A percentile compares a stretch with the other conserved stretches of the same genome.
Conservation (phyloP, 1,284 basidiomycete species). For the Ganoderma multipileum region DNA sequence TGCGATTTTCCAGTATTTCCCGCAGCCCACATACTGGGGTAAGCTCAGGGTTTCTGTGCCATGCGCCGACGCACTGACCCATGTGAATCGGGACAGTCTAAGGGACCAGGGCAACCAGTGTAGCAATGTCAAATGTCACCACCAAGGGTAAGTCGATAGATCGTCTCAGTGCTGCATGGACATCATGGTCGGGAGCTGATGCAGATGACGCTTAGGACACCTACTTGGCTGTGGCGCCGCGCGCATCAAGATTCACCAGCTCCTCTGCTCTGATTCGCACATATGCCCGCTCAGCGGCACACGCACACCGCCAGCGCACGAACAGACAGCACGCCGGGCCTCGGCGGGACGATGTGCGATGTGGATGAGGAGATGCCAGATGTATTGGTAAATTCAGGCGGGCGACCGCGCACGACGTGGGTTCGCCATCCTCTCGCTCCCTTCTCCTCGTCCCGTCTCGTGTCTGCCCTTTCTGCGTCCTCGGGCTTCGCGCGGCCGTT, state of each 20-base stretch:
- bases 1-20: not conserved
- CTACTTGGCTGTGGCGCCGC: not conserved
- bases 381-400: not conserved
- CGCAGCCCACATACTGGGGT: not conserved
- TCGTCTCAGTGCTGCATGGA: not conserved
- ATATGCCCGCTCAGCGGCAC: not conserved
- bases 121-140: not conserved
- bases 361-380: not conserved
- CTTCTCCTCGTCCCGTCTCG: not conserved
- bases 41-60: not conserved
- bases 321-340: not conserved
- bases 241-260: not conserved
- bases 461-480: not conserved
- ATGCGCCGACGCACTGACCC: not conserved
- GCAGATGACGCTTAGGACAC: not conserved
- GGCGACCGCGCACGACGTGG: not conserved
- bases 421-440: not conserved
- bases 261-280: not conserved
- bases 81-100: not conserved
- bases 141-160: not conserved
- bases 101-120: conserved; percentile 1
- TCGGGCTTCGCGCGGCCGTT: not conserved
- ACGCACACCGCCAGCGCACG: not conserved
- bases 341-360: not conserved
- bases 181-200: not conserved